A percentile compares a stretch with the other conserved stretches of the same genome.
phyloP scores from a whole-genome alignment of 352 stramenopile species.

The Phytophthora megakarya region DNA sequence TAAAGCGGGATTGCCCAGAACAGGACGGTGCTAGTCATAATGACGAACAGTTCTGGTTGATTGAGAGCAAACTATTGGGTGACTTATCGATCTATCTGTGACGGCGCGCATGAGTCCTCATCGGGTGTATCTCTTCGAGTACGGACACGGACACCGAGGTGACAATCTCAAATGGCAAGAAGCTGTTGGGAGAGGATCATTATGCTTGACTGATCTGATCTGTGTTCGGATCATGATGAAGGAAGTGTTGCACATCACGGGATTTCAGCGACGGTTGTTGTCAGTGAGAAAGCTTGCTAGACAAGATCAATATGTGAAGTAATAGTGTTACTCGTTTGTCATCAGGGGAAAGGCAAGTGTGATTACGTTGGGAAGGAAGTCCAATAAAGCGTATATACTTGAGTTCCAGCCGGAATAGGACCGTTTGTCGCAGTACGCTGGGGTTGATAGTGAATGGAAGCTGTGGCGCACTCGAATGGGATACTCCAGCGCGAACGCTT shows the following conservation, averaged over 20 bases:
- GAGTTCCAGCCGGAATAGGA: constrained; percentile 16
- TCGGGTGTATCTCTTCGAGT: constrained; percentile 4
- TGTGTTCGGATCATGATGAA: constrained; percentile 5
- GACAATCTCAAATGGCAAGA: constrained; percentile 17
- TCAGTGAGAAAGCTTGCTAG: constrained; percentile 21
- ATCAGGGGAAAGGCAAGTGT: constrained; percentile 7
- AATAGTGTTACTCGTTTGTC: neutral
- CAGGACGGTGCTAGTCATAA: neutral
- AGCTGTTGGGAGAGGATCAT: constrained; percentile 12
- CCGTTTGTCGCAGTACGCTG: neutral
- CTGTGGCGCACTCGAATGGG: constrained; percentile 25
- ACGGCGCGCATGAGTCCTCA: constrained; percentile 15
- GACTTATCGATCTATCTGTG: no score
- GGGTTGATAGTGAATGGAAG: neutral
- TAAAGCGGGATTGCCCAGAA: constrained; percentile 11
- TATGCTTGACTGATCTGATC: neutral
- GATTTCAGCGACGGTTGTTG: constrained; percentile 22
- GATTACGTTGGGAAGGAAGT: no score
- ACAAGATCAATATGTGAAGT: neutral
- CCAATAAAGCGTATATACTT: neutral
- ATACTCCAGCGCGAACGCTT: neutral
- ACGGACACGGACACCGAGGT: constrained; percentile 6
- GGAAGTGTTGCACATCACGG: constrained; percentile 19
- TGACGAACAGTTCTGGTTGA: constrained; percentile 1
- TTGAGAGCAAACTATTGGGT: constrained; percentile 4